Evolutionary conservation across 2,329 filamentous ascomycete species (phyloP).

Genomic region (Magnaporthiopsis rhizophila): DNA sequence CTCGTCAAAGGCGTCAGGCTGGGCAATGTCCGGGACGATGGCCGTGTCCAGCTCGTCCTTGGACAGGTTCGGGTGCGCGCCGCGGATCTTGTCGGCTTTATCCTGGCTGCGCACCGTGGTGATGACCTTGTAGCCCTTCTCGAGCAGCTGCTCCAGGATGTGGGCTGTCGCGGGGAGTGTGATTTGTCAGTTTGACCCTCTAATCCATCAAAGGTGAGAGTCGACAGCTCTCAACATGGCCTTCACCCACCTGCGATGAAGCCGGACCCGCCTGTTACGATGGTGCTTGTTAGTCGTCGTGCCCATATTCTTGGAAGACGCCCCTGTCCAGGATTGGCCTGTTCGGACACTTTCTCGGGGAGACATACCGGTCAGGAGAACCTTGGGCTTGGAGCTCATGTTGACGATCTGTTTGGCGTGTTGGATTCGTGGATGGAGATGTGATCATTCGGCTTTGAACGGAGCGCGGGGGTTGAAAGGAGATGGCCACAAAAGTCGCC

Average conservation of each 20-base stretch:
- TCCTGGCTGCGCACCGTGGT: constrained; percentile 48
- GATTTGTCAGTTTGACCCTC: constrained; percentile 7
- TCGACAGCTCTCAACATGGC: not conserved
- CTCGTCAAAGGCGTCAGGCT: constrained; percentile 64
- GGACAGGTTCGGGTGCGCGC: constrained; percentile 35
- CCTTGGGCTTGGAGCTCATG: constrained; percentile 31
- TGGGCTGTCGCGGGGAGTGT: constrained; percentile 31
- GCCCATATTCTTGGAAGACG: not conserved
- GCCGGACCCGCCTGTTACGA: constrained; percentile 36
- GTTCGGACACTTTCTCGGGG: no score
- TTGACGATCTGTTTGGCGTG: constrained; percentile 12
- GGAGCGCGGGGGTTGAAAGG: no score
- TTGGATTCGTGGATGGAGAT: not conserved
- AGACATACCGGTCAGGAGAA: constrained; percentile 35
- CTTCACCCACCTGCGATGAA: constrained; percentile 38
- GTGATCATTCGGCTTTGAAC: no score
- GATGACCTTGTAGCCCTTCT: constrained; percentile 41
- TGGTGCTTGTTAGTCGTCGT: constrained; percentile 10
- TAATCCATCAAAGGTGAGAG: not conserved
- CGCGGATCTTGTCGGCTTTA: constrained; percentile 44
- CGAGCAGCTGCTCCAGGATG: constrained; percentile 45
- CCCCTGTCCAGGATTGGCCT: no score
- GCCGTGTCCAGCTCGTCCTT: constrained; percentile 36
- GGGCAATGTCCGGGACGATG: constrained; percentile 72
- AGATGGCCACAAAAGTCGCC: no score